phyloP scores from a whole-genome alignment of 495 filamentous ascomycete genomes.

The Podospora tetraspora region DNA sequence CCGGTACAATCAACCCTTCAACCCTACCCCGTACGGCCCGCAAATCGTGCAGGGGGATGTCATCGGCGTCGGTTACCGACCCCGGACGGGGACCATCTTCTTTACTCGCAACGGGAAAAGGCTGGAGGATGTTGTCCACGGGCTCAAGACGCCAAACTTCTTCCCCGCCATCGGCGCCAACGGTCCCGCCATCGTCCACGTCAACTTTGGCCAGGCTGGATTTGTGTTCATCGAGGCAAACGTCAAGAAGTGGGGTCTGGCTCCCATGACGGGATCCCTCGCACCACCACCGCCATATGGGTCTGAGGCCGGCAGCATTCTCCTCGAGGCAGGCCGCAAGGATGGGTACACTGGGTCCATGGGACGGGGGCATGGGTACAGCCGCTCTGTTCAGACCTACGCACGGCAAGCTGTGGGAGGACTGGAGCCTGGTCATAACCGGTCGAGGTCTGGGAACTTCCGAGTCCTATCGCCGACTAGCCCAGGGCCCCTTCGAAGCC shows the following conservation, averaged over 20 bases:
- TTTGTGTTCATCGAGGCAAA: slow-evolving; percentile 99
- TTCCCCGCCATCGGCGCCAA: slow-evolving; percentile 95
- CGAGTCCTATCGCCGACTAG: slow-evolving; percentile 68
- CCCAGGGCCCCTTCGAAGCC: slow-evolving; percentile 82
- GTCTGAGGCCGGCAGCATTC: slow-evolving; percentile 89
- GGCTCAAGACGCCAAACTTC: slow-evolving; percentile 88
- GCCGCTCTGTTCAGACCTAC: slow-evolving; percentile 43
- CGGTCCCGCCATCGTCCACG: slow-evolving; percentile 84
- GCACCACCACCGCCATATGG: slow-evolving; percentile 96
- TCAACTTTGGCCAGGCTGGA: slow-evolving; percentile 95
- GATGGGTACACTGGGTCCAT: slow-evolving; percentile 56
- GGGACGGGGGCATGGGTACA: slow-evolving; percentile 48
- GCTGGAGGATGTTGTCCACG: slow-evolving; percentile 90
- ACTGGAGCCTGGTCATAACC: slow-evolving; percentile 42
- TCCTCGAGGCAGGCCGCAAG: slow-evolving; percentile 74
- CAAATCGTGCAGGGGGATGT: slow-evolving; percentile 87
- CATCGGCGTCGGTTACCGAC: slow-evolving; percentile 91
- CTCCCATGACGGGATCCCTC: slow-evolving; percentile 90
- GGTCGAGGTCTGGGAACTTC: slow-evolving; percentile 56
- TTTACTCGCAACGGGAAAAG: slow-evolving; percentile 98
- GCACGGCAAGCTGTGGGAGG: slow-evolving; percentile 24
- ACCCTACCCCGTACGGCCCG: slow-evolving; percentile 70
- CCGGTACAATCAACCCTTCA: slow-evolving; percentile 88
- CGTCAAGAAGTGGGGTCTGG: slow-evolving; percentile 98
- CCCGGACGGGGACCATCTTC: slow-evolving; percentile 90